Percentiles rank a stretch among this genome's conserved stretches.
These are phyloP conservation scores for Amanita phalloides DNA, from an alignment of 768 basidiomycete species.

Conservation along the genomic window DNA sequence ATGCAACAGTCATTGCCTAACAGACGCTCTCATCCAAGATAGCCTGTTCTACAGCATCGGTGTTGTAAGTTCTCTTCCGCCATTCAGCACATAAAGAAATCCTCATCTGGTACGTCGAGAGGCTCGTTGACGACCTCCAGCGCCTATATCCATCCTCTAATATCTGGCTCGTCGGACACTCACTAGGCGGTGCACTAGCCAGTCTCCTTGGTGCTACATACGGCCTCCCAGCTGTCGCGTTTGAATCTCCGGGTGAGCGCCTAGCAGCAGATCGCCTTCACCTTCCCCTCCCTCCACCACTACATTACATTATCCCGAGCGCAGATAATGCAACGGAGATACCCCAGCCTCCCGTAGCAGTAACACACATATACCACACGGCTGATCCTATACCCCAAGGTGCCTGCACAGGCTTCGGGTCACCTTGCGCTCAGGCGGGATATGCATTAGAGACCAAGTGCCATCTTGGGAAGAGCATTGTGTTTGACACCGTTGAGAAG, in stretches of 20 bases:
- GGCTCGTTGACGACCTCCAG: conserved; percentile 79
- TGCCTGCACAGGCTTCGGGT: conserved; percentile 63
- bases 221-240: conserved; percentile 83
- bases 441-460: conserved; percentile 84
- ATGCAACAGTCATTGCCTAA: conserved; percentile 77
- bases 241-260: conserved; percentile 76
- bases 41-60: conserved; percentile 90
- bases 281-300: conserved; percentile 62
- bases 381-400: conserved; percentile 91
- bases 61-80: conserved; percentile 40
- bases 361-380: conserved; percentile 81
- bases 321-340: conserved; percentile 22
- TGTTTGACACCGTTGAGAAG: conserved; percentile 81
- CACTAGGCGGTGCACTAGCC: conserved; percentile 85
- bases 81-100: background rate
- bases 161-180: conserved; percentile 87
- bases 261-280: conserved; percentile 74
- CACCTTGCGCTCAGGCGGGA: conserved; percentile 72
- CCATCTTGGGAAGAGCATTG: conserved; percentile 79
- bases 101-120: conserved; percentile 28
- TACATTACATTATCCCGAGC: conserved; percentile 14
- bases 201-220: conserved; percentile 87
- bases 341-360: conserved; percentile 27
- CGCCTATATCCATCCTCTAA: conserved; percentile 73
- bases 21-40: conserved; percentile 75